Conservation (phyloP, 2,329 filamentous ascomycete genomes). For the Myotisia sp. region DNA sequence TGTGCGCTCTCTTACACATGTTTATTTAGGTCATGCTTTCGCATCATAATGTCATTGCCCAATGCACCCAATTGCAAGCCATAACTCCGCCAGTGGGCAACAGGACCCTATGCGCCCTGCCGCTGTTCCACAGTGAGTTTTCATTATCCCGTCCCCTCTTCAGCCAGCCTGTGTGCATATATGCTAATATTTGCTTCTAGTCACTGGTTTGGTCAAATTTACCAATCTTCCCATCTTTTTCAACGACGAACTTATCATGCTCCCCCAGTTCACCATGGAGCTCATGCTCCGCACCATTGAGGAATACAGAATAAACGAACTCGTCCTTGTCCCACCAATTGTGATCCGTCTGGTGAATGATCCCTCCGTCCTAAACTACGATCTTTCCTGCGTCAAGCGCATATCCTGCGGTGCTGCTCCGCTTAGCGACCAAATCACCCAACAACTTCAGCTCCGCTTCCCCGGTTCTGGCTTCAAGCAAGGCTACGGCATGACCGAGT, state of each 20-base stretch:
- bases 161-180: not conserved
- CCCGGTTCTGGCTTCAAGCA: slow-evolving; percentile 46
- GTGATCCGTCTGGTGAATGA: slow-evolving; percentile 46
- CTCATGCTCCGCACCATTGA: slow-evolving; percentile 41
- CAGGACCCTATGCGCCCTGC: slow-evolving; percentile 41
- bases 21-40: slow-evolving; percentile 39
- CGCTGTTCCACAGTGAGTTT: slow-evolving; percentile 41
- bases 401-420: slow-evolving; percentile 47
- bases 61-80: slow-evolving; percentile 46
- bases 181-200: too few relatives aligned
- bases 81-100: slow-evolving; percentile 36
- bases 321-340: slow-evolving; percentile 42
- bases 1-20: not conserved
- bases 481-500: slow-evolving; percentile 53
- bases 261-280: slow-evolving; percentile 49
- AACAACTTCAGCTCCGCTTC: slow-evolving; percentile 40
- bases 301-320: slow-evolving; percentile 40
- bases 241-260: slow-evolving; percentile 53
- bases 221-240: slow-evolving; percentile 49
- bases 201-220: slow-evolving; percentile 48
- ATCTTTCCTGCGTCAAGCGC: slow-evolving; percentile 39
- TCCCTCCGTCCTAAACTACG: slow-evolving; percentile 20
- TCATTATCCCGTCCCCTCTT: not conserved
- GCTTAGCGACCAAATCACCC: slow-evolving; percentile 32
- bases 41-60: slow-evolving; percentile 43